A percentile compares a stretch with the other conserved stretches of the same genome.
Conservation (phyloP, 805 yeast genomes). For the Spathaspora sp. region DNA sequence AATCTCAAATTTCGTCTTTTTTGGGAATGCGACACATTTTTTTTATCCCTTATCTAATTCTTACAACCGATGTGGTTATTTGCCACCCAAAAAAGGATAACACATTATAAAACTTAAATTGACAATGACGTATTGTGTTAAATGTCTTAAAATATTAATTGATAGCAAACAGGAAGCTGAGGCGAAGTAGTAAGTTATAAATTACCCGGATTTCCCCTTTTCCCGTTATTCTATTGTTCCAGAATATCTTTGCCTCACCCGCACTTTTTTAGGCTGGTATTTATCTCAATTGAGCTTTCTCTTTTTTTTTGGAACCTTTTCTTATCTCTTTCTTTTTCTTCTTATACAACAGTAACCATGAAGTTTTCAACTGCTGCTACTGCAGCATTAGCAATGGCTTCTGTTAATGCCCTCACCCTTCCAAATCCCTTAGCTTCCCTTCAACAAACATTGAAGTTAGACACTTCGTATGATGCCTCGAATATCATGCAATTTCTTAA, state of each 20-base stretch:
- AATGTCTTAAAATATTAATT: too few relatives aligned
- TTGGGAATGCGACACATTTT: neutral
- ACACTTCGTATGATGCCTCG: constrained; percentile 39
- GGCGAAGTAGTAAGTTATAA: too few relatives aligned
- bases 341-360: constrained; percentile 8
- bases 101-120: neutral
- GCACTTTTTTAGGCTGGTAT: neutral
- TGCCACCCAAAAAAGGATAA: neutral
- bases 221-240: neutral
- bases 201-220: neutral
- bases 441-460: constrained; percentile 18
- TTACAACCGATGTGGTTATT: neutral
- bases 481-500: constrained; percentile 19
- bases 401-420: constrained; percentile 19
- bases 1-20: neutral
- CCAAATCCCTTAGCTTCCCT: constrained; percentile 17
- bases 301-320: neutral
- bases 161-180: too few relatives aligned
- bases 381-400: constrained; percentile 11
- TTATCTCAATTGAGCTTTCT: neutral
- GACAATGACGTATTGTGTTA: neutral
- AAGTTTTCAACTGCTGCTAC: constrained; percentile 16
- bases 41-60: neutral
- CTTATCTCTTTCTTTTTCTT: neutral
- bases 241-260: neutral